These are phyloP conservation scores for Chenopodium suecicum DNA, from an alignment of 148 eudicot genomes.

Conservation along the genomic window DNA sequence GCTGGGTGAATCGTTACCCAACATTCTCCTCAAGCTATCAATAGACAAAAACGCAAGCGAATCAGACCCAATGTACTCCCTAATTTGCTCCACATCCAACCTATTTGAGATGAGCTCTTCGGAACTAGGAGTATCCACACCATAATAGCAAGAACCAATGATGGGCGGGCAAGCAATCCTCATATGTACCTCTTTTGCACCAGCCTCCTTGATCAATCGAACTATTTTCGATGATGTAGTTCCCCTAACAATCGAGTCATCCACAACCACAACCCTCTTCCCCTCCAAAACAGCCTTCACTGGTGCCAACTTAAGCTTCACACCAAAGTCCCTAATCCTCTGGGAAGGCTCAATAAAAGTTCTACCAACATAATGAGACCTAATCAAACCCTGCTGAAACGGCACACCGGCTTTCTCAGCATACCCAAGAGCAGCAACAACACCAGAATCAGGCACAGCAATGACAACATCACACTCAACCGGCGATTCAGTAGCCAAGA, in stretches of 20 bases:
- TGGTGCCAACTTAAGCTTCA: conserved; percentile 72
- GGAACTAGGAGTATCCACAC: conserved; percentile 85
- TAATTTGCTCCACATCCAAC: conserved; percentile 50
- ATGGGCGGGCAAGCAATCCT: conserved; percentile 78
- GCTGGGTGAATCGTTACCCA: conserved; percentile 51
- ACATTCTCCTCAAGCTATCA: conserved; percentile 51
- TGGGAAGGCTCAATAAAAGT: conserved; percentile 90
- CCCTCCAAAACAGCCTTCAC: conserved; percentile 75
- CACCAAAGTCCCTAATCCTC: conserved; percentile 79
- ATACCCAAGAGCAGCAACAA: conserved; percentile 86
- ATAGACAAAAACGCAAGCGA: conserved; percentile 71
- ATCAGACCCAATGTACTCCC: conserved; percentile 55
- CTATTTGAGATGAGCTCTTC: conserved; percentile 86
- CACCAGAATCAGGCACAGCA: conserved; percentile 93
- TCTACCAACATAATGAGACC: conserved; percentile 86
- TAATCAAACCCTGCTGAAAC: conserved; percentile 73
- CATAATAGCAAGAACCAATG: conserved; percentile 80
- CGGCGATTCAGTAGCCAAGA: conserved; percentile 59
- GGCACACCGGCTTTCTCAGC: conserved; percentile 72
- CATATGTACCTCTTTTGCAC: conserved; percentile 63
- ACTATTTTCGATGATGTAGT: conserved; percentile 88
- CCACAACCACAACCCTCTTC: conserved; percentile 89
- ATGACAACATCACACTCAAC: conserved; percentile 92
- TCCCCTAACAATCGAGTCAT: conserved; percentile 88
- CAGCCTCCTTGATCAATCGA: conserved; percentile 74